These are phyloP conservation scores for Ormosia semicastrata DNA, from an alignment of 306 rosid genomes.

Conservation along the genomic window DNA sequence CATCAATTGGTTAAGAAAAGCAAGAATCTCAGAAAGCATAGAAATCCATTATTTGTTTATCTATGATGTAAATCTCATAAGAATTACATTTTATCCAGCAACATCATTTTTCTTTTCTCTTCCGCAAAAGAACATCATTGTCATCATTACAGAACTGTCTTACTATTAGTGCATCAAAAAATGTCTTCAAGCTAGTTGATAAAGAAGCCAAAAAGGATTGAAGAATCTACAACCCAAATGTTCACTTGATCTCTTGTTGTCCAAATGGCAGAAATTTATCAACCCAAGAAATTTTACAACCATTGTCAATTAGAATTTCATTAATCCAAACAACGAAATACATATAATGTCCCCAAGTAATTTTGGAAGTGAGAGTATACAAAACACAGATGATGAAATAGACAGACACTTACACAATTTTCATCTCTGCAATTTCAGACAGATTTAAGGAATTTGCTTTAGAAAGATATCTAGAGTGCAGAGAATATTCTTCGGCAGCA, in stretches of 20 bases:
- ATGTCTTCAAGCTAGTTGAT: not conserved
- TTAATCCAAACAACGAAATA: conserved; percentile 14
- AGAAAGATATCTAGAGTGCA: conserved; percentile 95
- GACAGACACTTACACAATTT: conserved; percentile 69
- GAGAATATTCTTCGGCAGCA: conserved; percentile 90
- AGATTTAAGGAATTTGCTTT: conserved; percentile 92
- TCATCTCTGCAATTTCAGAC: conserved; percentile 96
- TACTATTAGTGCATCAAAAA: not conserved
- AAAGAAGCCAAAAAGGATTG: not conserved
- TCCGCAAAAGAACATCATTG: not conserved
- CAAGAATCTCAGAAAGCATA: not conserved
- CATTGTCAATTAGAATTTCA: conserved; percentile 6
- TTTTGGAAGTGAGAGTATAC: conserved; percentile 1
- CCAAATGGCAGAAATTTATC: conserved; percentile 17
- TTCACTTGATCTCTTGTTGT: not conserved
- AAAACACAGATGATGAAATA: conserved; percentile 7
- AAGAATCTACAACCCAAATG: conserved; percentile 11
- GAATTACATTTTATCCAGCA: not conserved
- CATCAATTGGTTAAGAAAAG: not conserved
- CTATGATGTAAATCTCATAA: not conserved
- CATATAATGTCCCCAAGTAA: not conserved
- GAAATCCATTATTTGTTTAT: conserved; percentile 10
- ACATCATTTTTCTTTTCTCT: conserved; percentile 1
- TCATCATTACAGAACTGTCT: not conserved
- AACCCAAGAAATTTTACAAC: conserved; percentile 6